Conservation (phyloP, 2,329 filamentous ascomycete genomes). For the Neonectria ditissima region DNA sequence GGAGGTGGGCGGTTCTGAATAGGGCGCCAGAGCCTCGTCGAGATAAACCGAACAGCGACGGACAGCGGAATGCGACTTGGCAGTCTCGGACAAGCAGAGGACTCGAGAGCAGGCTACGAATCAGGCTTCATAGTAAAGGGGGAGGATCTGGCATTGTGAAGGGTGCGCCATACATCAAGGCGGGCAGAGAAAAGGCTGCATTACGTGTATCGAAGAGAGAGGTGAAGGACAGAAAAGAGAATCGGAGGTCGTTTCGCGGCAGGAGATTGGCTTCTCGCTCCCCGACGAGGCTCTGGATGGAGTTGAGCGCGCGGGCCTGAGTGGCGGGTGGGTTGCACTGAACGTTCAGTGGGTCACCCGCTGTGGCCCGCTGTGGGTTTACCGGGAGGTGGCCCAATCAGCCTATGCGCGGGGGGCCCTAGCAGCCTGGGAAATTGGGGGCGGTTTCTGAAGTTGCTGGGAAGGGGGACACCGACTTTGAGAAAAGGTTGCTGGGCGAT, state of each 20-base stretch:
- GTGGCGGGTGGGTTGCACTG: neutral
- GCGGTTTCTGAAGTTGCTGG: neutral
- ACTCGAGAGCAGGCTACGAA: neutral
- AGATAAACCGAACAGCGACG: neutral
- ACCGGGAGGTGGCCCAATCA: neutral
- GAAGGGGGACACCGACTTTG: neutral
- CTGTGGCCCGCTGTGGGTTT: constrained; percentile 5
- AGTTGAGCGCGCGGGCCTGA: neutral
- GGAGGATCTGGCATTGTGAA: neutral
- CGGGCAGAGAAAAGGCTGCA: neutral
- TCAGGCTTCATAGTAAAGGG: neutral
- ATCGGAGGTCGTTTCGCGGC: neutral
- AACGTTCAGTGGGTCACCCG: constrained; percentile 5
- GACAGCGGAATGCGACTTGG: neutral
- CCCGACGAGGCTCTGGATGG: constrained; percentile 2
- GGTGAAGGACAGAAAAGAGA: neutral
- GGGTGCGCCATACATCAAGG: constrained; percentile 1
- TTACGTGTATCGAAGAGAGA: neutral
- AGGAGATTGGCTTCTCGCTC: neutral
- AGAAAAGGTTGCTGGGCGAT: neutral
- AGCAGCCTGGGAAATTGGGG: neutral
- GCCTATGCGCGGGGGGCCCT: neutral
- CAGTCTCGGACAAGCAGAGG: neutral
- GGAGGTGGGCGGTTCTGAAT: neutral
- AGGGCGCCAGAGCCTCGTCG: neutral